Conservation (phyloP, 345 rosid species). For the Nasturtium officinale region DNA sequence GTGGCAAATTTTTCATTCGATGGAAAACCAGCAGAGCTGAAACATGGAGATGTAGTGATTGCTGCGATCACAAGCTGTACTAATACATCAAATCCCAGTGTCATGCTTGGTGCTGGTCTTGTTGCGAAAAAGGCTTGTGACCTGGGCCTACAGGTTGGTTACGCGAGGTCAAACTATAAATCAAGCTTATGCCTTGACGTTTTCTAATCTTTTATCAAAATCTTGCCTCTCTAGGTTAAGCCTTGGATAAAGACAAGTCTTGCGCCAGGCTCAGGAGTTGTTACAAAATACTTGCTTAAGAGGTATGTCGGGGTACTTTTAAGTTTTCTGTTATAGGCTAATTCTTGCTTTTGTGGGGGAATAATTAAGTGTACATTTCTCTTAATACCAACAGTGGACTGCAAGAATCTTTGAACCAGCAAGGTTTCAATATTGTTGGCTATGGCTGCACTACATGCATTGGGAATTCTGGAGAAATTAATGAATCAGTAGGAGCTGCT, state of each 20-base stretch:
- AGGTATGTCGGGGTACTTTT: conserved; percentile 51
- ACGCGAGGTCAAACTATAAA: not conserved
- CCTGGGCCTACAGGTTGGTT: conserved; percentile 78
- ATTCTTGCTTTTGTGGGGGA: not conserved
- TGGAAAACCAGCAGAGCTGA: conserved; percentile 86
- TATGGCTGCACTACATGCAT: conserved; percentile 99
- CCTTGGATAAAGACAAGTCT: conserved; percentile 99
- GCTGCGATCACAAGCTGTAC: conserved; percentile 99
- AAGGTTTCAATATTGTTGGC: conserved; percentile 94
- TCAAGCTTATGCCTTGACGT: not conserved
- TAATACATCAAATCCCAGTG: conserved; percentile 98
- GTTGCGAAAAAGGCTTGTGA: conserved; percentile 96
- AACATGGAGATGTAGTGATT: conserved; percentile 98
- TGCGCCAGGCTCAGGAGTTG: conserved; percentile 99
- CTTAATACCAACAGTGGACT: conserved; percentile 77
- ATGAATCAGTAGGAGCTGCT: conserved; percentile 91
- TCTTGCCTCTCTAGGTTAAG: conserved; percentile 64
- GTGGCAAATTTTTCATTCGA: conserved; percentile 85
- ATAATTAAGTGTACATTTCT: not conserved
- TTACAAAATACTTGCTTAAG: conserved; percentile 78
- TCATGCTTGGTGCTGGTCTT: conserved; percentile 99
- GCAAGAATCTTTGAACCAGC: conserved; percentile 82
- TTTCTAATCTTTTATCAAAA: conserved; percentile 7
- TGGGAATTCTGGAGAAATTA: conserved; percentile 95
- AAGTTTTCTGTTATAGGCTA: not conserved